Percentiles rank a stretch among this genome's conserved stretches.
phyloP scores from a whole-genome alignment of 1,139 yeast genomes.

The Pneumocystis murina region DNA sequence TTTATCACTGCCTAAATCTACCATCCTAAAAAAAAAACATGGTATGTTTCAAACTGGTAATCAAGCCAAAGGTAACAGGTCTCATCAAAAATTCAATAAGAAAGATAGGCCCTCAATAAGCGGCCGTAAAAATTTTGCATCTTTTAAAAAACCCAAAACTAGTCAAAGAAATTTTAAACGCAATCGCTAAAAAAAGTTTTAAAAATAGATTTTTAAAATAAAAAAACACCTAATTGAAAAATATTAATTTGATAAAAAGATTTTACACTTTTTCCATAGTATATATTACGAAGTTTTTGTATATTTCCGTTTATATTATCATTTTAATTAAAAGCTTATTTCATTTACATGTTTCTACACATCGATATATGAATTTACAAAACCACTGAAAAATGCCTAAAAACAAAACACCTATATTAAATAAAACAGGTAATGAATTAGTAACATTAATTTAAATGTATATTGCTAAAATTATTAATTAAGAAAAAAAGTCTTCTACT shows the following conservation, averaged over 20 bases:
- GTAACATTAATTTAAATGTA: not conserved
- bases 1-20: not conserved
- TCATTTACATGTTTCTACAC: not conserved
- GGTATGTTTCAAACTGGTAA: not conserved
- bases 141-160: not conserved
- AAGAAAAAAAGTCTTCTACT: conserved; percentile 11
- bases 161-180: not conserved
- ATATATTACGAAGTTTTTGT: not conserved
- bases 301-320: not conserved
- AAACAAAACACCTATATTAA: not conserved
- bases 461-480: not conserved
- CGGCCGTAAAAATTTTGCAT: not conserved
- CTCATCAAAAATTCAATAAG: not conserved
- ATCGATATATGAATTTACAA: not conserved
- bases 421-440: not conserved
- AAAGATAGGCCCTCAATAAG: not conserved
- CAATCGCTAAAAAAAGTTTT: not conserved
- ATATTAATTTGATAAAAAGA: not conserved
- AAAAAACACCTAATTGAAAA: not conserved
- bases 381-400: not conserved
- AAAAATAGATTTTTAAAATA: not conserved
- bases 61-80: not conserved
- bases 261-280: not conserved
- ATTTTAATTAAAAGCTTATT: not conserved
- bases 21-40: not conserved